Percentiles rank a stretch among this genome's conserved stretches.
Evolutionary conservation across 164 flowering plant genomes (phyloP).

Genomic region (Amborella trichopoda): DNA sequence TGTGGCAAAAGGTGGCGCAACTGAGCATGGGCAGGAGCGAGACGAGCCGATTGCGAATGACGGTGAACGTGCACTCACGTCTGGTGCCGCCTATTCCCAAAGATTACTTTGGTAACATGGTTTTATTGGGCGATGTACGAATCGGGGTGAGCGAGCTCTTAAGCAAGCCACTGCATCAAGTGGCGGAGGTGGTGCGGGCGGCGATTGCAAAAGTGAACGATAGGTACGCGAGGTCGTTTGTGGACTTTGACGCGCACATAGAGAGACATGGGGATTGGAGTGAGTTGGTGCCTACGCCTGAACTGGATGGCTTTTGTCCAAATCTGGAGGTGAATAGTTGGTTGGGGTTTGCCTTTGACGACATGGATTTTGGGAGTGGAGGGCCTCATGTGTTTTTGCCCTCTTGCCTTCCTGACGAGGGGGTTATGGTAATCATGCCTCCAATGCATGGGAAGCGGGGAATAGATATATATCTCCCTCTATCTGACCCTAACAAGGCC

Average conservation of each 20-base stretch:
- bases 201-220: slow-evolving; percentile 16
- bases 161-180: slow-evolving; percentile 8
- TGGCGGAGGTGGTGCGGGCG: slow-evolving; percentile 19
- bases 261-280: no score
- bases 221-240: slow-evolving; percentile 20
- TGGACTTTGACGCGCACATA: no score
- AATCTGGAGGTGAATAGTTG: slow-evolving; percentile 6
- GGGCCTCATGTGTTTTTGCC: slow-evolving; percentile 1
- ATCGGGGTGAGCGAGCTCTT: slow-evolving; percentile 19
- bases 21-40: not conserved
- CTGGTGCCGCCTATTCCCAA: slow-evolving; percentile 1
- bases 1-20: slow-evolving; percentile 8
- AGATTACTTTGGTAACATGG: slow-evolving; percentile 5
- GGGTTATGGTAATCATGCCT: not conserved
- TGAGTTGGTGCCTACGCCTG: not conserved
- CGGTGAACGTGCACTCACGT: slow-evolving; percentile 8
- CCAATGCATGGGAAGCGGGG: no score
- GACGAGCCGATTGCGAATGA: slow-evolving; percentile 1
- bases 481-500: no score
- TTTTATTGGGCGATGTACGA: slow-evolving; percentile 20
- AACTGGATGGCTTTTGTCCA: no score
- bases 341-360: slow-evolving; percentile 4
- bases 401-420: slow-evolving; percentile 1
- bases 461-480: no score
- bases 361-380: slow-evolving; percentile 6